Evolutionary conservation across 1,139 yeast genomes (phyloP).

Genomic region (Candida tetrigidarum): DNA sequence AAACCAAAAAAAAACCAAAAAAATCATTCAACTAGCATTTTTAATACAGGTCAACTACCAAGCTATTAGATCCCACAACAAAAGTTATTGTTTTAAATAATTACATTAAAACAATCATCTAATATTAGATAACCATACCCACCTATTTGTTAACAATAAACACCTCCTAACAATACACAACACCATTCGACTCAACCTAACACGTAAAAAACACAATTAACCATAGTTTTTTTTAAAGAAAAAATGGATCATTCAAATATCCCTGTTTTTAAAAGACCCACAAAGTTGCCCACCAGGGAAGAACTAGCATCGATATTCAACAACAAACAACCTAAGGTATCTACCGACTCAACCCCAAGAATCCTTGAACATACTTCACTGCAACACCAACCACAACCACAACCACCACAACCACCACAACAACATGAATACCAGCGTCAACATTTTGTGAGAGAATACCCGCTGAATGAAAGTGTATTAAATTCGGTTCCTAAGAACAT

Average conservation of each 20-base stretch:
- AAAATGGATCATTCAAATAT: constrained; percentile 17
- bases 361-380: constrained; percentile 1
- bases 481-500: constrained; percentile 44
- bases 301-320: constrained; percentile 18
- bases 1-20: constrained; percentile 6
- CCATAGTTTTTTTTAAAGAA: background rate
- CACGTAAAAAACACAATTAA: background rate
- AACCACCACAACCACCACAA: constrained; percentile 16
- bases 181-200: background rate
- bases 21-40: constrained; percentile 8
- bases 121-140: background rate
- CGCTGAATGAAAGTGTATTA: constrained; percentile 16
- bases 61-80: background rate
- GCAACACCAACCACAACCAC: constrained; percentile 7
- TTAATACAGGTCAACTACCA: background rate
- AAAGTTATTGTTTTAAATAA: too few species aligned
- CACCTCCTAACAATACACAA: too few species aligned
- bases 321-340: constrained; percentile 16
- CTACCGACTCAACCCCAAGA: constrained; percentile 15
- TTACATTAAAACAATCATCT: too few species aligned
- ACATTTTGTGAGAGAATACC: constrained; percentile 2
- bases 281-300: constrained; percentile 18
- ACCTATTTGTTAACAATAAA: too few species aligned
- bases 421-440: too few species aligned
- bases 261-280: constrained; percentile 17